These are phyloP conservation scores for Talaromyces sp. DNA, from an alignment of 2,329 filamentous ascomycete species.

Conservation along the genomic window DNA sequence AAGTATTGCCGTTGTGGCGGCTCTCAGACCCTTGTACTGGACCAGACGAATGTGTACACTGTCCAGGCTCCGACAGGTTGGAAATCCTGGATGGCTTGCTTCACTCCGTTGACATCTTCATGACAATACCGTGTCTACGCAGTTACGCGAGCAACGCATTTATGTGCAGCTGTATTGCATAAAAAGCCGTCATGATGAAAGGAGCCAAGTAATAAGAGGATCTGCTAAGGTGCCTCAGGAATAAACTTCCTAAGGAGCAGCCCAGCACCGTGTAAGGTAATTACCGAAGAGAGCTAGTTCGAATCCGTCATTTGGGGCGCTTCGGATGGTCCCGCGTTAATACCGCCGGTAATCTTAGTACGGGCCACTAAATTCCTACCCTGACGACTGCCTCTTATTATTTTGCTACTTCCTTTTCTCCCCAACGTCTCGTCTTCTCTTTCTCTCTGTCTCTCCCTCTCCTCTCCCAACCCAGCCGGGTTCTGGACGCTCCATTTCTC, in stretches of 20 bases:
- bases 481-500: neutral
- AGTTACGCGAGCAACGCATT: neutral
- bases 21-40: neutral
- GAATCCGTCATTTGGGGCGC: constrained; percentile 1
- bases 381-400: neutral
- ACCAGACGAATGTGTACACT: neutral
- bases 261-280: neutral
- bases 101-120: neutral
- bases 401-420: neutral
- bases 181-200: neutral
- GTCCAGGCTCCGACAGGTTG: neutral
- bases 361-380: neutral
- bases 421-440: neutral
- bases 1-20: neutral
- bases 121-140: too few relatives aligned
- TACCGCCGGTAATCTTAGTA: constrained; percentile 1
- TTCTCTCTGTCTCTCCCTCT: neutral
- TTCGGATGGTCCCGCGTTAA: constrained; percentile 6
- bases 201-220: neutral
- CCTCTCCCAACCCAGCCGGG: neutral
- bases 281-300: neutral
- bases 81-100: neutral
- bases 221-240: neutral
- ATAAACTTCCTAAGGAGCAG: neutral
- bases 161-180: neutral